These are phyloP conservation scores for Botrytis medusae DNA, from an alignment of 2,329 filamentous ascomycete species.

Conservation along the genomic window DNA sequence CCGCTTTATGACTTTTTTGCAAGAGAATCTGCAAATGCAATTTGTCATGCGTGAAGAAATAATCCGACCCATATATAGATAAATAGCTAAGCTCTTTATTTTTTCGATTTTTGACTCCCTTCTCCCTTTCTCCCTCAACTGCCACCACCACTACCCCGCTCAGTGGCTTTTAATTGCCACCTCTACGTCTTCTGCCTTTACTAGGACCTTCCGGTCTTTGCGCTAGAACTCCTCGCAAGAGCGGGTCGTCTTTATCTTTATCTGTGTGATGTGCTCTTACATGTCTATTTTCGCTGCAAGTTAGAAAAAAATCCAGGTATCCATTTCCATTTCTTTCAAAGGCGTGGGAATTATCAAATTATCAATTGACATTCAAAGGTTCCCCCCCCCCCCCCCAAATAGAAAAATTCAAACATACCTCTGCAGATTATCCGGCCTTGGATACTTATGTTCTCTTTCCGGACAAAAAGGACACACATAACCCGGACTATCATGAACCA, in stretches of 20 bases:
- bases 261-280: slow-evolving; percentile 90
- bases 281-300: slow-evolving; percentile 60
- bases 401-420: slow-evolving; percentile 55
- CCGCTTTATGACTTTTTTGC: not conserved
- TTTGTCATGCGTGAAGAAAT: not conserved
- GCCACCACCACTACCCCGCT: not conserved
- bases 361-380: not conserved
- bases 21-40: not conserved
- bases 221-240: slow-evolving; percentile 77
- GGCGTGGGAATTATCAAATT: not conserved
- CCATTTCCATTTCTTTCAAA: not conserved
- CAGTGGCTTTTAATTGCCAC: slow-evolving; percentile 22
- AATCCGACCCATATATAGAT: not conserved
- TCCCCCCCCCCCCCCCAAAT: not conserved
- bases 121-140: not conserved
- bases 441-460: slow-evolving; percentile 90
- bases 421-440: slow-evolving; percentile 92
- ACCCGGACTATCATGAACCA: slow-evolving; percentile 91
- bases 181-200: slow-evolving; percentile 70
- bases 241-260: slow-evolving; percentile 82
- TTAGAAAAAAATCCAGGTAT: not conserved
- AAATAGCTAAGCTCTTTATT: not conserved
- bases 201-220: slow-evolving; percentile 83
- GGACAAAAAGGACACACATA: slow-evolving; percentile 97
- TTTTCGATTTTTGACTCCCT: not conserved